Conservation (phyloP, 768 basidiomycete genomes). For the Tricholoma hemisulphureum region DNA sequence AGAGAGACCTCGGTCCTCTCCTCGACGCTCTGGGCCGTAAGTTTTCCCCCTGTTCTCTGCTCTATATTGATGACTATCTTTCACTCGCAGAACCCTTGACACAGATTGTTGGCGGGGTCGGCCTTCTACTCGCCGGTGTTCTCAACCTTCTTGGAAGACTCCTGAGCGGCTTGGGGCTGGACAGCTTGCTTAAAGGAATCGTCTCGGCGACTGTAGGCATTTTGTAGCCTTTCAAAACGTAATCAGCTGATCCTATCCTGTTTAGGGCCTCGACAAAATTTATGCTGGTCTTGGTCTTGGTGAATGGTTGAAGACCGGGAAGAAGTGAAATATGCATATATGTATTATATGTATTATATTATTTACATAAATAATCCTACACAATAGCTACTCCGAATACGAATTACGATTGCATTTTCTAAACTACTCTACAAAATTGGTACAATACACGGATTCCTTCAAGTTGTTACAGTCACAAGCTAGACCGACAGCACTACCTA, state of each 20-base stretch:
- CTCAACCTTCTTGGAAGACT: slow-evolving; percentile 35
- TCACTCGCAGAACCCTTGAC: not conserved
- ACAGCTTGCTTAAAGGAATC: slow-evolving; percentile 9
- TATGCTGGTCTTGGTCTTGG: not conserved
- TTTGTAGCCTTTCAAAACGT: not conserved
- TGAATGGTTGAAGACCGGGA: not conserved
- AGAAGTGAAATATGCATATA: too few species aligned
- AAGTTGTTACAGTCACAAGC: too few species aligned
- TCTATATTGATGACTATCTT: not conserved
- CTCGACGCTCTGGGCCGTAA: slow-evolving; percentile 36
- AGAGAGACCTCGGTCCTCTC: slow-evolving; percentile 36
- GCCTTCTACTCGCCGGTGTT: slow-evolving; percentile 34
- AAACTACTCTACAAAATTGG: too few species aligned
- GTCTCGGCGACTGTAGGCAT: slow-evolving; percentile 2
- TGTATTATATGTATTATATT: too few species aligned
- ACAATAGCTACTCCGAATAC: too few species aligned
- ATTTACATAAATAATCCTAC: too few species aligned
- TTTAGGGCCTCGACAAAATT: not conserved
- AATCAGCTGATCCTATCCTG: not conserved
- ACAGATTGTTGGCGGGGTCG: slow-evolving; percentile 39
- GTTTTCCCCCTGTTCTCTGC: slow-evolving; percentile 1
- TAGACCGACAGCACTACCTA: too few species aligned
- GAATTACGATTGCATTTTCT: too few species aligned
- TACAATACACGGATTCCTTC: too few species aligned
- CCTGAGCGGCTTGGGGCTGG: slow-evolving; percentile 4